Conservation (phyloP, 148 eudicot species). For the Rhododendron williamsianum region DNA sequence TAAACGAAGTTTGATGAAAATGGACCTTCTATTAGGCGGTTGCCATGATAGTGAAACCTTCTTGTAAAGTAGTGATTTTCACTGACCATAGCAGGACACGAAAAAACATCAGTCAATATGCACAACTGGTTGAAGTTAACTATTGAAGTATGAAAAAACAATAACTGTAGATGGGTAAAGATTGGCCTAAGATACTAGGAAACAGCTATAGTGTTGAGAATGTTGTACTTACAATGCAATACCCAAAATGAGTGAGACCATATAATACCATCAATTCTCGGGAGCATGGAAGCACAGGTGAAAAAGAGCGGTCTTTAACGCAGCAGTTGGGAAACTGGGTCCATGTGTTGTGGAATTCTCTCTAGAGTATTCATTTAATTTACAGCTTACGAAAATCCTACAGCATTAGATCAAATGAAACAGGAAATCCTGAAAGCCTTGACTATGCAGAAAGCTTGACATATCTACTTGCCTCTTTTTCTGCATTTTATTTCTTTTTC, state of each 20-base stretch:
- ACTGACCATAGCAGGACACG: not conserved
- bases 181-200: not conserved
- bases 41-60: not conserved
- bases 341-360: not conserved
- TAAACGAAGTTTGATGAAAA: not conserved
- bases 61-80: not conserved
- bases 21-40: not conserved
- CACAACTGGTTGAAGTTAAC: not conserved
- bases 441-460: not conserved
- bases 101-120: not conserved
- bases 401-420: not conserved
- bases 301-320: not conserved
- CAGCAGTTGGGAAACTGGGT: not conserved
- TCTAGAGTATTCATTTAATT: not conserved
- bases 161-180: not conserved
- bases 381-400: not conserved
- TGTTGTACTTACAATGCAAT: not conserved
- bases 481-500: not conserved
- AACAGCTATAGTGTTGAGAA: not conserved
- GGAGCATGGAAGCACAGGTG: not conserved
- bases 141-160: not conserved
- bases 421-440: slow-evolving; percentile 1
- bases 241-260: not conserved
- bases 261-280: not conserved
- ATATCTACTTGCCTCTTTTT: not conserved